Base-by-base conservation (phyloP, 371 early-diverging fungal species). In the Polyrhizophydium stewartii region DNA sequence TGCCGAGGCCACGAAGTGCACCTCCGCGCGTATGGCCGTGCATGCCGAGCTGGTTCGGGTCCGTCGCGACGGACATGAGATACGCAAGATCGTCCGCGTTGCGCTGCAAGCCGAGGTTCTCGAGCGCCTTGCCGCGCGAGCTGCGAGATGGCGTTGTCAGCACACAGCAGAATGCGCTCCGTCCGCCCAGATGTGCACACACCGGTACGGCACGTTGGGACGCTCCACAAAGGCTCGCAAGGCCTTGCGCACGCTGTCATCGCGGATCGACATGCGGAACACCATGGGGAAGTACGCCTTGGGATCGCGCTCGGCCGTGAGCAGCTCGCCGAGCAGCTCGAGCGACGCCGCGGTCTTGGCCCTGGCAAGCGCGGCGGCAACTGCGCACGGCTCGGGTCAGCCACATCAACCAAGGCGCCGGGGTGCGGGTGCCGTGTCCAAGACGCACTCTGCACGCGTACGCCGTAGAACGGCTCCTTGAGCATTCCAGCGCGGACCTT, bases 391-490 rank as follows among this genome's bases (percentile, higher is more conserved):
- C 12, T 25, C 22, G n/a, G 40, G 17, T 9, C 16, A 30, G 31
- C 56, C n/a, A 46, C 62, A 46, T 21, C 28, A 49, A 38, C 46
- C 28, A 28, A n/a, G 2, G 30, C 37, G 2, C 25, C 1, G 32
- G 37, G 45, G 1, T 22, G 51, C 7, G 5, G 37, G 35, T 35
- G 66, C 71, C 77, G 68, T 47, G n/a, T n/a, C n/a, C n/a, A n/a
- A n/a, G n/a, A n/a, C n/a, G n/a, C n/a, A n/a, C n/a, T n/a, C 35
- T 66, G 32, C 9, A 57, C 41, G 17, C 85, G 73, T 24, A 85
- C 84, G 31, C 75, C 81, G 37, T 69, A 74, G 61, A 75, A 74
- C n/a, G 62, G 69, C 51, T 86, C 85, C 7, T 67, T 51, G 1
- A 55, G 27, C 13, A 84, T 61, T 0, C 61, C 33, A 10, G 62